Evolutionary conservation across 192 early-diverging fungal genomes (phyloP).

Genomic region (Linnemannia elongata): DNA sequence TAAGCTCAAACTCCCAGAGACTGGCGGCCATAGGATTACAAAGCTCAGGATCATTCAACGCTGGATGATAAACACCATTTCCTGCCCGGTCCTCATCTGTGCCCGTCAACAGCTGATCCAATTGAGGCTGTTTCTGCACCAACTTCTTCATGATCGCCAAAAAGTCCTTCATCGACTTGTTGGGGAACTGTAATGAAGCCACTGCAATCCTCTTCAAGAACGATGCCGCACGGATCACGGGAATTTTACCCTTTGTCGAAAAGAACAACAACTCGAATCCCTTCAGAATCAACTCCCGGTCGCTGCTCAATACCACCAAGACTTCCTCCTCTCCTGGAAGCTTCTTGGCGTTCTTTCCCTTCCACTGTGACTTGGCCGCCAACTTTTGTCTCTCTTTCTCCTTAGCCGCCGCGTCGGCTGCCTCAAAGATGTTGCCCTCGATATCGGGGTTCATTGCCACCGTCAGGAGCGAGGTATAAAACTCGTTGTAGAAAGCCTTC

Average conservation of each 20-base stretch:
- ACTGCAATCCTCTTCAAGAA: slow-evolving; percentile 89
- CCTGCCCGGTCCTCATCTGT: slow-evolving; percentile 66
- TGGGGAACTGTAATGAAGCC: slow-evolving; percentile 81
- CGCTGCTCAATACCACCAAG: slow-evolving; percentile 66
- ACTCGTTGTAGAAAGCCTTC: slow-evolving; percentile 89
- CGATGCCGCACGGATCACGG: slow-evolving; percentile 85
- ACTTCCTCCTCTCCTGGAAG: slow-evolving; percentile 53
- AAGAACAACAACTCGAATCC: slow-evolving; percentile 92
- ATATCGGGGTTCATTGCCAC: slow-evolving; percentile 75
- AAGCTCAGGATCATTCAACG: slow-evolving; percentile 92
- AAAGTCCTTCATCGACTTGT: slow-evolving; percentile 77
- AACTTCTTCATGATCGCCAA: slow-evolving; percentile 74
- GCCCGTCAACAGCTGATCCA: slow-evolving; percentile 64
- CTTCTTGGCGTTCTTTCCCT: slow-evolving; percentile 48
- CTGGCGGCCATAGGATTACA: slow-evolving; percentile 96
- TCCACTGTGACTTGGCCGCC: slow-evolving; percentile 44
- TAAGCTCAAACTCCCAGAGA: slow-evolving; percentile 87
- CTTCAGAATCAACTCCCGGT: slow-evolving; percentile 84
- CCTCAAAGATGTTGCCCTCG: slow-evolving; percentile 63
- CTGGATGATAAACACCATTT: slow-evolving; percentile 84
- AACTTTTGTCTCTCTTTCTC: slow-evolving; percentile 53
- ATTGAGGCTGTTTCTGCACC: slow-evolving; percentile 66
- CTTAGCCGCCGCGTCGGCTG: slow-evolving; percentile 42
- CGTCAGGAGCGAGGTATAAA: slow-evolving; percentile 85
- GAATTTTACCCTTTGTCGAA: slow-evolving; percentile 74